phyloP scores from a whole-genome alignment of 2,329 filamentous ascomycete genomes.

The Alternaria alternata region DNA sequence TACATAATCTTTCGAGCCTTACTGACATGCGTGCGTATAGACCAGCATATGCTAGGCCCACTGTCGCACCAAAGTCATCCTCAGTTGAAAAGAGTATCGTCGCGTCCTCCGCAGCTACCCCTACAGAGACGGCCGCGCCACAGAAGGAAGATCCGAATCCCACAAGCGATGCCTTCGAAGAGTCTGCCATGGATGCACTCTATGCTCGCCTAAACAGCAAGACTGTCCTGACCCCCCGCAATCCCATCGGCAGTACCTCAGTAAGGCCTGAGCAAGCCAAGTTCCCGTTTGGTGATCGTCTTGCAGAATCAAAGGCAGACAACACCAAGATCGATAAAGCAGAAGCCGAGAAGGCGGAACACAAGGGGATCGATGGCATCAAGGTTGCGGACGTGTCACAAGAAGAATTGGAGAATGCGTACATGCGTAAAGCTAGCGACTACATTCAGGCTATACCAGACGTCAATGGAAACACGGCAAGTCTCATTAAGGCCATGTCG shows the following conservation, averaged over 20 bases:
- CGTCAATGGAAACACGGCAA: neutral
- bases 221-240: neutral
- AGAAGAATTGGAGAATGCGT: slow-evolving; percentile 22
- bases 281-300: slow-evolving; percentile 13
- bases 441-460: slow-evolving; percentile 27
- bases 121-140: neutral
- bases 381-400: slow-evolving; percentile 1
- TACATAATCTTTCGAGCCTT: neutral
- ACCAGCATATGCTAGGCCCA: neutral
- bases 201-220: slow-evolving; percentile 28
- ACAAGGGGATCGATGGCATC: neutral
- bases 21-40: slow-evolving; percentile 15
- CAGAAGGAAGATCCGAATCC: slow-evolving; percentile 9
- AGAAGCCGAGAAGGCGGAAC: neutral
- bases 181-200: slow-evolving; percentile 25
- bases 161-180: neutral
- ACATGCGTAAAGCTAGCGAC: slow-evolving; percentile 26
- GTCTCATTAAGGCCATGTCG: slow-evolving; percentile 25
- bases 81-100: slow-evolving; percentile 5
- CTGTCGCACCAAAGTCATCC: neutral
- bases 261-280: slow-evolving; percentile 4
- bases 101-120: neutral
- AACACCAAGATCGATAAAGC: neutral
- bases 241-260: neutral
- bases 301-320: neutral